Evolutionary conservation across 2,329 filamentous ascomycete species (phyloP), one percentile per base, ranked within the genome.

Genomic region (Annulohypoxylon truncatum): DNA sequence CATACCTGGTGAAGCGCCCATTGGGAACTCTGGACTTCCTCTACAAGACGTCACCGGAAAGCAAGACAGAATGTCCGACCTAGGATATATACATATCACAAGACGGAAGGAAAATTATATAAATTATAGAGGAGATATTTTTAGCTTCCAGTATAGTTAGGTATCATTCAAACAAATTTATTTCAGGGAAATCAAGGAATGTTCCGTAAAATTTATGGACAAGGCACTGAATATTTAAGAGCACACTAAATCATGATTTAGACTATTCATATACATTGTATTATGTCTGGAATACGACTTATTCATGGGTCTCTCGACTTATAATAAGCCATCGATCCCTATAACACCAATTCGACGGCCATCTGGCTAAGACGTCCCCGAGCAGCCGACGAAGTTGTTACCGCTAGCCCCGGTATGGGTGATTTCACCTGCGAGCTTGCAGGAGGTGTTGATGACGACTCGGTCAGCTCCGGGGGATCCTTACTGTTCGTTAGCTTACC

Each of bases 401-500:
- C 88, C 88, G 53, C 83, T 87, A 15, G 90, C 90, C 26, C 90
- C 90, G 20, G 88, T 90, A 74, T 92, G 90, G 0, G 90, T 92
- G 67, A 92, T 90, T 26, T 85, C 80, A 35, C 89, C 90, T 12
- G 88, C 90, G 46, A 86, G 82, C 61, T 83, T 64, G 71, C 89
- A 85, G 13, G 78, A 66, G 0, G 74, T 81, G 74, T 87, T 89
- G 79, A 92, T 88, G 8, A 92, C 76, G 56, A 92, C 87, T 52
- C 90, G 87, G 75, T 92, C 89, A 15, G 90, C 79, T 35, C 90
- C 90, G 0, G 90, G 90, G 1, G 83, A 85, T 18, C 87, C 87
- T 85, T 55, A 4, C 12, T 24, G 3, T 10, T 22, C 9, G 26
- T 70, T 35, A 73, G 50, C 40, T 33, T 20, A 5, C 12, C 31